phyloP scores from a whole-genome alignment of 2,329 filamentous ascomycete genomes.

The Pseudogymnoascus sp. region DNA sequence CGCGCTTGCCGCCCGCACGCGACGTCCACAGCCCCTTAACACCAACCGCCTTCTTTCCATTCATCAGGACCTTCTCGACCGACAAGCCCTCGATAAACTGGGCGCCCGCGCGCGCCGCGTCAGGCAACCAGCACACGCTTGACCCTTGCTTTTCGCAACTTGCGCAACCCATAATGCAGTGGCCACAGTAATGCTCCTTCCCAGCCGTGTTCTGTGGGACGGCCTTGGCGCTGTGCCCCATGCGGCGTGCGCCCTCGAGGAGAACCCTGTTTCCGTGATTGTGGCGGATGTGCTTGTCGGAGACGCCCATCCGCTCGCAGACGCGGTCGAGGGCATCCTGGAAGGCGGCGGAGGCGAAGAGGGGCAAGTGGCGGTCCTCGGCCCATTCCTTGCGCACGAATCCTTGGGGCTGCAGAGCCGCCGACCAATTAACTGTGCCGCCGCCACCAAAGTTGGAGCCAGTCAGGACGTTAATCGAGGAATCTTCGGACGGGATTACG shows the following conservation, averaged over 20 bases:
- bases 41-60: slow-evolving; percentile 53
- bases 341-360: slow-evolving; percentile 66
- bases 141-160: slow-evolving; percentile 72
- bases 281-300: slow-evolving; percentile 56
- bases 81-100: slow-evolving; percentile 77
- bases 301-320: slow-evolving; percentile 69
- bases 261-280: slow-evolving; percentile 64
- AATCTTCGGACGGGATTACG: slow-evolving; percentile 45
- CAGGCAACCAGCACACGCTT: slow-evolving; percentile 66
- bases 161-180: slow-evolving; percentile 52
- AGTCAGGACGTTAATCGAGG: slow-evolving; percentile 51
- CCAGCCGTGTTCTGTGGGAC: slow-evolving; percentile 76
- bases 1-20: slow-evolving; percentile 49
- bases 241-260: slow-evolving; percentile 64
- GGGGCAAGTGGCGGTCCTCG: slow-evolving; percentile 50
- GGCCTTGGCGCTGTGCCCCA: slow-evolving; percentile 60
- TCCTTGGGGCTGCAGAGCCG: slow-evolving; percentile 56
- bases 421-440: slow-evolving; percentile 80
- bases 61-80: slow-evolving; percentile 63
- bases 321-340: slow-evolving; percentile 75
- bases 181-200: slow-evolving; percentile 64
- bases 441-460: slow-evolving; percentile 78
- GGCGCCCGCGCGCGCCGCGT: slow-evolving; percentile 68
- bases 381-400: slow-evolving; percentile 79
- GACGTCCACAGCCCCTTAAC: slow-evolving; percentile 69